phyloP scores from a whole-genome alignment of 148 eudicot species.

The Camellia lanceoleosa region DNA sequence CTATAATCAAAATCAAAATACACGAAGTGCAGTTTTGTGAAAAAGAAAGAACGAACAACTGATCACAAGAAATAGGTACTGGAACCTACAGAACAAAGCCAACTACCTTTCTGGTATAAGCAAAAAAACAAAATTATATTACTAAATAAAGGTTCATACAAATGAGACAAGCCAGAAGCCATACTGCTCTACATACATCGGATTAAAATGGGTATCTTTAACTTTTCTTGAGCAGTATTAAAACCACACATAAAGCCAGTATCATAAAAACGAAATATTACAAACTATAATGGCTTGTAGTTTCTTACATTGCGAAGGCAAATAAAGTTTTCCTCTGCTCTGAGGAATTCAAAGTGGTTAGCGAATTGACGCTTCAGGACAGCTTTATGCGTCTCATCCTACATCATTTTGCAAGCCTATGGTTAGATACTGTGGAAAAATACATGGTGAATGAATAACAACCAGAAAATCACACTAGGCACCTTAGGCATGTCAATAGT shows the following conservation, averaged over 20 bases:
- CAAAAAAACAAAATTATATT: no score
- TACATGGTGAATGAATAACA: background rate
- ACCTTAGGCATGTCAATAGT: conserved; percentile 84
- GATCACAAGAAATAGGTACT: no score
- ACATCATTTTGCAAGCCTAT: conserved; percentile 17
- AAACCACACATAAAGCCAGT: background rate
- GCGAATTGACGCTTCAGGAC: conserved; percentile 76
- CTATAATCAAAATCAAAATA: no score
- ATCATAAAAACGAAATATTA: background rate
- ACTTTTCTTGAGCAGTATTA: background rate
- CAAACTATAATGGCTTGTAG: background rate
- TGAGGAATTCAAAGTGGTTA: conserved; percentile 60
- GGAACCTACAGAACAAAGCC: no score
- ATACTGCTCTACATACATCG: background rate
- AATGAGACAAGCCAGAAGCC: background rate
- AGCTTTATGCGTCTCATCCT: conserved; percentile 68
- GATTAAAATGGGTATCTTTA: background rate
- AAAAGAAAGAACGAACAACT: no score
- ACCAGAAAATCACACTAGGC: conserved; percentile 13
- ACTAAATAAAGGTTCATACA: background rate
- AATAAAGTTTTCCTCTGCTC: conserved; percentile 63
- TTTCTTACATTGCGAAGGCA: conserved; percentile 64
- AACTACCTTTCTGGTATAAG: no score
- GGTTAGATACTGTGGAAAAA: background rate
- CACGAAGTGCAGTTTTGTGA: no score